Evolutionary conservation across 768 basidiomycete species (phyloP).

Genomic region (Lactarius vividus): DNA sequence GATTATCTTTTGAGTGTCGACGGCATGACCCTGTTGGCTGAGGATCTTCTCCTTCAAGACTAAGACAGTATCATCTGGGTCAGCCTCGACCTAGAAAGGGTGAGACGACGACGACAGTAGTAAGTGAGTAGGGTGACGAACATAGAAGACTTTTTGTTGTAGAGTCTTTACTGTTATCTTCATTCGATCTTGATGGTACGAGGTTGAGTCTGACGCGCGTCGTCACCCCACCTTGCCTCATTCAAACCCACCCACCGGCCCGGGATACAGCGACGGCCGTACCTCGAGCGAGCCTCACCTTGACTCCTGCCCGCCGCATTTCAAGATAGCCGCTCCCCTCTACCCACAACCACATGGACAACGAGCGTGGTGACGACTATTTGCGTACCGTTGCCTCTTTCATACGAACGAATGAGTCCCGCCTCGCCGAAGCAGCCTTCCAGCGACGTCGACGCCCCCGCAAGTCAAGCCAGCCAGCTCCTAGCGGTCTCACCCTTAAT

Average conservation of each 20-base stretch:
- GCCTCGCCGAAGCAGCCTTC: slow-evolving; percentile 64
- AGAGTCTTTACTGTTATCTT: slow-evolving; percentile 96
- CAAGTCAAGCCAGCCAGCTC: slow-evolving; percentile 32
- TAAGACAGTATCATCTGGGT: slow-evolving; percentile 69
- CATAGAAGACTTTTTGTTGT: slow-evolving; percentile 88
- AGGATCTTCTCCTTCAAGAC: slow-evolving; percentile 83
- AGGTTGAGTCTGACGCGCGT: not conserved
- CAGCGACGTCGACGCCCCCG: slow-evolving; percentile 47
- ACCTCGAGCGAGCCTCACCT: not conserved
- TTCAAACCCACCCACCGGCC: not conserved
- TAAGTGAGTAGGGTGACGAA: slow-evolving; percentile 33
- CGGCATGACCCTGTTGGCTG: slow-evolving; percentile 68
- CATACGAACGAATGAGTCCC: slow-evolving; percentile 68
- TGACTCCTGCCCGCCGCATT: not conserved
- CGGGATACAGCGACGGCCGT: not conserved
- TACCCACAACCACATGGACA: slow-evolving; percentile 43
- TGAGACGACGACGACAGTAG: not conserved
- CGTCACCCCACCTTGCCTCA: too few species aligned
- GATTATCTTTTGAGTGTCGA: slow-evolving; percentile 86
- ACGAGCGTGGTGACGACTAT: slow-evolving; percentile 72
- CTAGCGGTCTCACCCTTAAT: slow-evolving; percentile 46
- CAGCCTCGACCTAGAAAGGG: slow-evolving; percentile 65
- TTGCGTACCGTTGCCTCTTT: slow-evolving; percentile 66
- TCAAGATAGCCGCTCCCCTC: slow-evolving; percentile 22
- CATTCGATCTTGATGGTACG: slow-evolving; percentile 45